Evolutionary conservation across 1,139 yeast genomes (phyloP), one percentile per base, ranked within the genome.

Genomic region (Pichia sp.): DNA sequence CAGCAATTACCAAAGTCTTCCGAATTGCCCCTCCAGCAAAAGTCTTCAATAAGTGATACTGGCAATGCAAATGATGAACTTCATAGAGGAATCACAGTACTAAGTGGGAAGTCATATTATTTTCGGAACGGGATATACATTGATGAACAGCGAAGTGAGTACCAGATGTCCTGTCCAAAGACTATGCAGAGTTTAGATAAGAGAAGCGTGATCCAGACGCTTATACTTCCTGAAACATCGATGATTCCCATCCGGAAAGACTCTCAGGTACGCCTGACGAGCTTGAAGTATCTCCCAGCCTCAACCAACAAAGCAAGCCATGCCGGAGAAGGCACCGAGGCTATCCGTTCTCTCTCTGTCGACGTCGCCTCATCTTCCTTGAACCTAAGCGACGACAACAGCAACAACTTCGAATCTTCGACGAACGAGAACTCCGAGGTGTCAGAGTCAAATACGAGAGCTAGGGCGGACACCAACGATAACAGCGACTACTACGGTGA

Each of bases 221-320:
- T 63, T 5, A 52, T 61, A 3, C 49, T 49, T 10, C 65, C 65
- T 0, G 64, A 62, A 6, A 47, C 54, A 1, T 54, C 51, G 5
- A 52, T 53, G 8, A 56, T 63, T n/a, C 62, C 64, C 2, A 62
- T 64, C 8, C 49, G 63, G 34, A 50, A 62, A 47, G 67, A 64
- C 34, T 55, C 61, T 11, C n/a, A 5, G 6, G 13, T 47, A 8
- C 42, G 23, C 16, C 19, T 23, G 15, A 16, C 26, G 29, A 16
- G 41, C 15, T 15, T 46, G 16, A 45, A 36, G 15, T 36, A 13
- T 36, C 40, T 36, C n/a, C 40, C 40, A 15, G 15, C 13, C 7
- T 36, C 40, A 36, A 36, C 40, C 10, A 13, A 5, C 7, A 36
- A 13, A 15, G 15, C 15, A 2, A 13, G 15, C 15, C 40, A 11